Percentiles rank a stretch among this genome's conserved stretches.
These are phyloP conservation scores for Solanum virginianum DNA, from an alignment of 257 asterid genomes.

Conservation along the genomic window DNA sequence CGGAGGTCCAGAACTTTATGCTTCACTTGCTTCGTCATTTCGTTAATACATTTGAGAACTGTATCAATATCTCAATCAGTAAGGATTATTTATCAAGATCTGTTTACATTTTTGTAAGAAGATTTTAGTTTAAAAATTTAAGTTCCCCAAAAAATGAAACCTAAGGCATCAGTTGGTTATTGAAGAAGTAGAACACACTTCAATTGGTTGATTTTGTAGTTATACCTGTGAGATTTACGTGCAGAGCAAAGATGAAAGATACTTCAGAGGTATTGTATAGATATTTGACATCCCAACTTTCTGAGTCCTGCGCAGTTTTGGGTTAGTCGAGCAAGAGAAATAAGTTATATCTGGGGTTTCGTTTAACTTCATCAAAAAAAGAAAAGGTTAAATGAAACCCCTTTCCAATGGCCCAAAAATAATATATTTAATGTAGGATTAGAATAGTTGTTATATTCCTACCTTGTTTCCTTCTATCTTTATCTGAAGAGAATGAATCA, in stretches of 20 bases:
- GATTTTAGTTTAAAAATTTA: neutral
- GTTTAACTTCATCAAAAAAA: no score
- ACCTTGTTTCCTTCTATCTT: neutral
- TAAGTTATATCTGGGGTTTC: neutral
- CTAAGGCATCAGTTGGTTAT: neutral
- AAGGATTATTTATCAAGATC: neutral
- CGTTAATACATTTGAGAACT: neutral
- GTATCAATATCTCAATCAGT: neutral
- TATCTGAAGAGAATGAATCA: neutral
- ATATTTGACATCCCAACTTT: neutral
- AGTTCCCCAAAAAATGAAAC: neutral
- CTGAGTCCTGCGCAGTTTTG: neutral
- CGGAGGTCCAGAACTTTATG: neutral
- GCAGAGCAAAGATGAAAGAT: neutral
- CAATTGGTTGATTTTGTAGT: neutral
- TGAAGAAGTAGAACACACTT: neutral
- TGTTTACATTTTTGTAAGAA: neutral
- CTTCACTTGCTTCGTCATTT: neutral
- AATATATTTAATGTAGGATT: neutral
- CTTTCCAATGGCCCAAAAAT: neutral
- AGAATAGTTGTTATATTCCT: neutral
- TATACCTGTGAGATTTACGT: neutral
- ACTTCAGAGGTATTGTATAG: neutral
- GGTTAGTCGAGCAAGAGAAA: neutral
- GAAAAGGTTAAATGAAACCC: neutral